Evolutionary conservation across 352 stramenopile species (phyloP), one percentile per base, ranked within the genome.

Genomic region (Phytophthora capsici): DNA sequence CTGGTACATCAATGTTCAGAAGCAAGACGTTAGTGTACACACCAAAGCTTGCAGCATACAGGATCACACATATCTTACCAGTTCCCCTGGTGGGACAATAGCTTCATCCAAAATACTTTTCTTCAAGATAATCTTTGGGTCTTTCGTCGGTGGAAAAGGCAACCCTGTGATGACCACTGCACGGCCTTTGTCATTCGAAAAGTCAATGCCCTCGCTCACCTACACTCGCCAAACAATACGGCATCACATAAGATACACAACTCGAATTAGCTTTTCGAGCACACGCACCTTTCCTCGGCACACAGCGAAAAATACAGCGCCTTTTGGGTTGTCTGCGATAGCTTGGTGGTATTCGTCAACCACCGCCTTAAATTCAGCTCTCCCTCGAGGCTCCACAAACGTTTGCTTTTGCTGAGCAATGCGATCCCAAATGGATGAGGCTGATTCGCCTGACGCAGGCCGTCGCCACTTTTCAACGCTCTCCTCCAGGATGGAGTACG

Each of bases 141-240:
- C 98, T 75, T 97, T 95, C 6, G 93, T 96, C 2, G 98, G 96
- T 1, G 98, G 91, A 79, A 99, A 99, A 12, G 98, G 98, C 10
- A 99, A 81, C 7, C 98, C 98, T n/a, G 97, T 99, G 54, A 99
- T 98, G 36, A 99, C 86, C 5, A 99, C 98, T 7, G 92, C 93
- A 57, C 98, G 89, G 26, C 96, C 98, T 82, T 98, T 98, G 40
- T 98, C 82, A 77, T 99, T 98, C 3, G 88, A 94, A 75, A 99
- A 99, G 71, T 99, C 98, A 50, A 99, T 98, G 6, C 97, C 97
- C 84, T 99, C 98, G 46, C 88, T 98, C 14, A 99, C 97, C 85
- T 93, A 46, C 17, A n/a, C 19, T 50, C 36, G 66, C 46, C 32
- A n/a, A 47, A 13, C 23, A 68, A 25, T n/a, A 32, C 25, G 20